Evolutionary conservation across 1,284 basidiomycete genomes (phyloP).

Genomic region (Melampsora occidentalis): DNA sequence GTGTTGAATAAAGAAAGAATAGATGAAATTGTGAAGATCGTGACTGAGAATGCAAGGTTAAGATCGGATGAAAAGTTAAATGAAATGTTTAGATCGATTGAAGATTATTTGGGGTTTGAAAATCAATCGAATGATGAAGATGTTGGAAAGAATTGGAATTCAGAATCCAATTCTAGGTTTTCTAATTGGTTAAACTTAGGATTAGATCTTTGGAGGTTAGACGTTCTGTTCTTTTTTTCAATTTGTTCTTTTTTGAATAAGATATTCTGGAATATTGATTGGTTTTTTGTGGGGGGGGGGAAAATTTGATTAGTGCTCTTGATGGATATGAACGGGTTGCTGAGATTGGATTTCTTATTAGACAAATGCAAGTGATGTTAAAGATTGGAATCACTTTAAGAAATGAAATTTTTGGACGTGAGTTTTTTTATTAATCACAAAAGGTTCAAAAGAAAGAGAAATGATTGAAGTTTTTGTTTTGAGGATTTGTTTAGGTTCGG

Average conservation of each 20-base stretch:
- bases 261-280: not conserved
- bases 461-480: not conserved
- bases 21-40: not conserved
- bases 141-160: not conserved
- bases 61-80: not conserved
- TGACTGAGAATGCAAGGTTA: not conserved
- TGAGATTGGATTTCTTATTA: slow-evolving; percentile 12
- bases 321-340: slow-evolving; percentile 14
- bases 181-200: slow-evolving; percentile 2
- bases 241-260: not conserved
- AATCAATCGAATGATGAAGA: not conserved
- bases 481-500: not conserved
- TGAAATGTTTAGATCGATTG: not conserved
- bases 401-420: slow-evolving; percentile 7
- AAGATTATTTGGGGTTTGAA: not conserved
- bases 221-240: not conserved
- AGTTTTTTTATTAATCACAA: not conserved
- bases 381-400: not conserved
- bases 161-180: slow-evolving; percentile 4
- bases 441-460: not conserved
- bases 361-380: not conserved
- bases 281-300: too few relatives aligned
- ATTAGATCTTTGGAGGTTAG: slow-evolving; percentile 34
- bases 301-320: not conserved
- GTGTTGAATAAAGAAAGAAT: slow-evolving; percentile 12